Base-by-base conservation (phyloP, 2,329 filamentous ascomycete genomes). In the Neofusicoccum umdonicola region DNA sequence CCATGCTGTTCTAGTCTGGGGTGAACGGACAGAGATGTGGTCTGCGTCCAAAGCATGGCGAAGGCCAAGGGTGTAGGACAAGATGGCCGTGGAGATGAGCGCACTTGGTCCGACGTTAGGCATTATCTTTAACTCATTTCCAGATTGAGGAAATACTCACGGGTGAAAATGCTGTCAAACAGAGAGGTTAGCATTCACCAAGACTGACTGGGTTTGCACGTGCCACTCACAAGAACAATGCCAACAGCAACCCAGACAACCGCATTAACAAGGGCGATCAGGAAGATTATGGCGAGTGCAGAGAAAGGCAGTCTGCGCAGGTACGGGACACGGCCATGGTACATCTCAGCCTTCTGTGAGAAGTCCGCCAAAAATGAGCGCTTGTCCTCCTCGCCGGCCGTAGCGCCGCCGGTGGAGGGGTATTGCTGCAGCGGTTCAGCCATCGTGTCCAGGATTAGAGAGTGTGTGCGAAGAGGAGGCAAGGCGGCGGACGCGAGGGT, bases 31-130 rank as follows among this genome's bases (percentile, higher is more conserved):
- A 45, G 87, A 88, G 68, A 91, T 91, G 74, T 98, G 95, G 78
- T 98, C 94, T n/a, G 94, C 95, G 73, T 98, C 95, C 50, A 98
- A 87, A n/a, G 94, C 94, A 81, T 98, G 94, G 47, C 94, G 90
- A 12, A 98, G 85, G 2, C 94, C 94, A 11, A 98, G 85, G 0
- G 92, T 92, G 77, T 96, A 98, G 31, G 93, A 89, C 0, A 98
- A 85, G 1, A 93, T 88, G 1, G 93, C 92, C 2, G 93, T 89
- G 1, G 90, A 90, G 57, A 93, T 87, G 67, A 97, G 84, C 0
- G 83, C 80, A 0, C 83, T 85, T 66, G 73, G 71, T 6, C 12
- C 13, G 51, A 44, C 8, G 50, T 63, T 13, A 56, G 27, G 27
- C 27, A 31, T 0, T 31, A 37, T 9, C 3, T 56, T 12, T 7